These are phyloP conservation scores for Cyclotella kingstonii DNA, from an alignment of 108 stramenopile species.

Conservation along the genomic window DNA sequence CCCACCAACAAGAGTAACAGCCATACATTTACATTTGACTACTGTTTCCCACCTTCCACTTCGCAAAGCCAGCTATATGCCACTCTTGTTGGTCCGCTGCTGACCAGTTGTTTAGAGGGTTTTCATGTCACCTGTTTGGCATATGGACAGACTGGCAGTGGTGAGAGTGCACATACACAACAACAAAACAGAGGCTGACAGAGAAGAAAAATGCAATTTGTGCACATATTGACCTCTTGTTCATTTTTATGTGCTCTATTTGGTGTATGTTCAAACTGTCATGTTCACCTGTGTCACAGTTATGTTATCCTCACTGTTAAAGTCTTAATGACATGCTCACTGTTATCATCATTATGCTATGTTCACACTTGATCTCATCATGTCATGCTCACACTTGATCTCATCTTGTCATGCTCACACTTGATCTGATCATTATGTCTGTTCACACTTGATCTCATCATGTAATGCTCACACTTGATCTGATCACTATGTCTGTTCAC, in stretches of 20 bases:
- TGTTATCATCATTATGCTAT: too few relatives aligned
- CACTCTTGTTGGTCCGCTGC: conserved; percentile 51
- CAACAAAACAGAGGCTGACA: neutral
- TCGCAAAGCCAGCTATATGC: conserved; percentile 58
- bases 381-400: too few relatives aligned
- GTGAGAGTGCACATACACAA: conserved; percentile 66
- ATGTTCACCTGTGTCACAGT: neutral
- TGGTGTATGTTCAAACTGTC: neutral
- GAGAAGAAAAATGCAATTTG: neutral
- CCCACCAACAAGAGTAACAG: conserved; percentile 8
- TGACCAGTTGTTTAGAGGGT: conserved; percentile 74
- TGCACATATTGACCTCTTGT: conserved; percentile 1
- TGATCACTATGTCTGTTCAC: too few relatives aligned
- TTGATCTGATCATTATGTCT: too few relatives aligned
- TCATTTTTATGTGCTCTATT: neutral
- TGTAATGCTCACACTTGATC: too few relatives aligned
- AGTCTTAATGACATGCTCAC: too few relatives aligned
- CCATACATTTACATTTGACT: conserved; percentile 67
- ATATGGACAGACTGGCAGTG: conserved; percentile 93
- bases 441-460: too few relatives aligned
- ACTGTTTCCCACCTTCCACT: conserved; percentile 47
- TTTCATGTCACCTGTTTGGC: conserved; percentile 98
- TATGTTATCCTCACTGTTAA: too few relatives aligned
- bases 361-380: too few relatives aligned
- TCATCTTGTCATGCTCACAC: too few relatives aligned